These are phyloP conservation scores for Fusarium chuoi DNA, from an alignment of 2,329 filamentous ascomycete genomes.

Conservation along the genomic window DNA sequence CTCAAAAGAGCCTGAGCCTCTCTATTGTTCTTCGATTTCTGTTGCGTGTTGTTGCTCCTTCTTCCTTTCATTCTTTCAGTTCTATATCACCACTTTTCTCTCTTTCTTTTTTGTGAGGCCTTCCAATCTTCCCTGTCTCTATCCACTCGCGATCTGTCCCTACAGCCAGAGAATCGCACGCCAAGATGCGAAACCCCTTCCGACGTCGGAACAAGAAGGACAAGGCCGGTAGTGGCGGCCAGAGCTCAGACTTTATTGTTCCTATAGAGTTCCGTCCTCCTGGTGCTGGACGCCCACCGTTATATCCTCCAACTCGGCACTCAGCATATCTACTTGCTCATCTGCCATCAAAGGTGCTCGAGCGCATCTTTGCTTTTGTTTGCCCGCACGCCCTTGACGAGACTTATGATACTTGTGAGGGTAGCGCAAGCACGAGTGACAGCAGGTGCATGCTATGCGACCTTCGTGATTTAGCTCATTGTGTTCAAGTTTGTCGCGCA, in stretches of 20 bases:
- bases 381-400: slow-evolving; percentile 85
- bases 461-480: slow-evolving; percentile 86
- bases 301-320: slow-evolving; percentile 51
- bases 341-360: slow-evolving; percentile 76
- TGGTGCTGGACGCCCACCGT: slow-evolving; percentile 39
- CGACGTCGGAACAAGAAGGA: slow-evolving; percentile 53
- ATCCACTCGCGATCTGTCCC: slow-evolving; percentile 4
- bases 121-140: slow-evolving; percentile 1
- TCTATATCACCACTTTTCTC: not conserved
- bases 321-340: slow-evolving; percentile 58
- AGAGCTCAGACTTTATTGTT: slow-evolving; percentile 39
- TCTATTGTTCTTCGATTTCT: slow-evolving; percentile 7
- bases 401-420: slow-evolving; percentile 84
- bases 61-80: slow-evolving; percentile 5
- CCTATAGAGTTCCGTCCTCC: slow-evolving; percentile 47
- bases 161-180: slow-evolving; percentile 9
- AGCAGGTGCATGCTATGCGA: slow-evolving; percentile 94
- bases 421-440: slow-evolving; percentile 71
- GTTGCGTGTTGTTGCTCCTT: not conserved
- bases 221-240: slow-evolving; percentile 38
- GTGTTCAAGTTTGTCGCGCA: slow-evolving; percentile 75
- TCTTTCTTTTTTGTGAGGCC: not conserved
- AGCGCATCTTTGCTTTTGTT: slow-evolving; percentile 81
- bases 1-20: slow-evolving; percentile 1
- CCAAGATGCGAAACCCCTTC: slow-evolving; percentile 52